A percentile compares a stretch with the other conserved stretches of the same genome.
phyloP scores from a whole-genome alignment of 73 alveolate genomes.

The Paramecium sonneborni region DNA sequence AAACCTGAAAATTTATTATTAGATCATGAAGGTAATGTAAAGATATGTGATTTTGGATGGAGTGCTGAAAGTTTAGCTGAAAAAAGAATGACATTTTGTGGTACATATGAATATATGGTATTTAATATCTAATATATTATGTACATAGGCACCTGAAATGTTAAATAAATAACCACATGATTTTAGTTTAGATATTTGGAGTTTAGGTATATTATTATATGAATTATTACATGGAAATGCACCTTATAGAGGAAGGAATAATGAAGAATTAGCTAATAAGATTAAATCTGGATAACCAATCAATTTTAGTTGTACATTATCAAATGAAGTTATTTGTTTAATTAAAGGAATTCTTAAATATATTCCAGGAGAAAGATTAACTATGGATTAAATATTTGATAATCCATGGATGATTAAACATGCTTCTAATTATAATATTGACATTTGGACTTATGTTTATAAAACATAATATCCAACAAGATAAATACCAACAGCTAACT shows the following conservation, averaged over 20 bases:
- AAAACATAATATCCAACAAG: slow-evolving; percentile 38
- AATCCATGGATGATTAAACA: slow-evolving; percentile 90
- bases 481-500: slow-evolving; percentile 85
- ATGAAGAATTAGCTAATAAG: slow-evolving; percentile 68
- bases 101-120: slow-evolving; percentile 96
- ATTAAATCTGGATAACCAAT: slow-evolving; percentile 68
- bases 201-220: slow-evolving; percentile 89
- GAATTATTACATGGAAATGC: slow-evolving; percentile 92
- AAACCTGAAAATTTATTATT: slow-evolving; percentile 67
- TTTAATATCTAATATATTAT: background rate
- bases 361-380: slow-evolving; percentile 83
- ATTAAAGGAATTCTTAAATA: slow-evolving; percentile 76
- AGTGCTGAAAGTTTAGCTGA: slow-evolving; percentile 68
- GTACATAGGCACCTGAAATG: slow-evolving; percentile 92
- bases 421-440: background rate
- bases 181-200: slow-evolving; percentile 91
- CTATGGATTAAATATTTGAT: slow-evolving; percentile 86
- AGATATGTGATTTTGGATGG: slow-evolving; percentile 71
- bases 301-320: slow-evolving; percentile 71
- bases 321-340: slow-evolving; percentile 80
- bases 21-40: slow-evolving; percentile 59
- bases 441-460: slow-evolving; percentile 31
- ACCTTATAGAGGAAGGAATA: slow-evolving; percentile 75
- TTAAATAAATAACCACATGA: slow-evolving; percentile 78
- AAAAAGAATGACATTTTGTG: slow-evolving; percentile 94